Conservation (phyloP, 1,284 basidiomycete genomes). For the Filobasidium uniguttulatum region DNA sequence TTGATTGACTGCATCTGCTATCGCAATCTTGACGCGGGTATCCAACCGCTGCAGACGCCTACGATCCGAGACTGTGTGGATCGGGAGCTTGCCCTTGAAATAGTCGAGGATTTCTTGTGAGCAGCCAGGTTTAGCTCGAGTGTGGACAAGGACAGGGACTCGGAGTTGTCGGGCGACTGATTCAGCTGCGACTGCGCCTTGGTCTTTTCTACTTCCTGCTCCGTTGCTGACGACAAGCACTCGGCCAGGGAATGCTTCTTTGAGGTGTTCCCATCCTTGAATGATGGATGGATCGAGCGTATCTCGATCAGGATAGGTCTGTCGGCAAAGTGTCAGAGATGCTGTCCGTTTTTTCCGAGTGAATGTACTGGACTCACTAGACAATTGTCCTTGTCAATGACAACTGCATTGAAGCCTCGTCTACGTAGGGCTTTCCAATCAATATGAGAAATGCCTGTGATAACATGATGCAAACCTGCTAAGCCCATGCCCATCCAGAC, state of each 20-base stretch:
- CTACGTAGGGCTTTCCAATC: slow-evolving; percentile 55
- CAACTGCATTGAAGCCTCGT: slow-evolving; percentile 69
- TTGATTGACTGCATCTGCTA: slow-evolving; percentile 16
- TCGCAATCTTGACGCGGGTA: slow-evolving; percentile 20
- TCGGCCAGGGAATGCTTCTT: slow-evolving; percentile 56
- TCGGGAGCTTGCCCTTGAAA: slow-evolving; percentile 26
- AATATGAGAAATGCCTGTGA: slow-evolving; percentile 5
- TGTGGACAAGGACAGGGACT: slow-evolving; percentile 70
- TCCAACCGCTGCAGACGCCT: neutral
- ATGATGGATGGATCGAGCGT: slow-evolving; percentile 57
- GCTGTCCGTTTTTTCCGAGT: neutral
- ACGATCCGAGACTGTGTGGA: neutral
- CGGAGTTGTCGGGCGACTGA: slow-evolving; percentile 61
- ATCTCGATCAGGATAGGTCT: slow-evolving; percentile 67
- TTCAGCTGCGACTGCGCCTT: slow-evolving; percentile 69
- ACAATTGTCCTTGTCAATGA: slow-evolving; percentile 98
- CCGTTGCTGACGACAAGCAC: slow-evolving; percentile 90
- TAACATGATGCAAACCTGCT: neutral
- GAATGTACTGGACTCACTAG: slow-evolving; percentile 46
- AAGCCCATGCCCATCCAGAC: neutral
- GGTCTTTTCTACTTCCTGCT: slow-evolving; percentile 67
- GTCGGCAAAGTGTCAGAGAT: neutral
- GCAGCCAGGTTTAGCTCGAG: slow-evolving; percentile 64
- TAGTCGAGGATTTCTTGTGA: slow-evolving; percentile 53
- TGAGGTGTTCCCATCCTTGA: slow-evolving; percentile 65